Percentiles rank a stretch among this genome's conserved stretches.
phyloP scores from a whole-genome alignment of 306 rosid genomes.

The Ormosia emarginata region DNA sequence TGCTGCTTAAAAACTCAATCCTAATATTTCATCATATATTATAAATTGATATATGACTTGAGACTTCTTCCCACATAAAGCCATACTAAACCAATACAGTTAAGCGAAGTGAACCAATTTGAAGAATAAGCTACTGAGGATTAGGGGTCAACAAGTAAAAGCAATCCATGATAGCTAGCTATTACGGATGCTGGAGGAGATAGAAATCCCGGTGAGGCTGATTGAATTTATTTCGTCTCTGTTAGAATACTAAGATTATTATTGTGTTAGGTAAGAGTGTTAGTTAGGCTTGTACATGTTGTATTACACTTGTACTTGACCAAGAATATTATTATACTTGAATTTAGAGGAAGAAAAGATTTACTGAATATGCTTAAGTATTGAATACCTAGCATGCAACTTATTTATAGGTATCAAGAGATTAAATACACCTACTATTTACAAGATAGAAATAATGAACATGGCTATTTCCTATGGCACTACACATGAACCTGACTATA shows the following conservation, averaged over 20 bases:
- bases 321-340: neutral
- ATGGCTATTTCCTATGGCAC: too few species aligned
- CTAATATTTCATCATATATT: neutral
- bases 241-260: neutral
- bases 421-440: too few species aligned
- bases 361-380: too few species aligned
- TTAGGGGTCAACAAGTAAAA: neutral
- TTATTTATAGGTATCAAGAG: too few species aligned
- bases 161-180: neutral
- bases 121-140: neutral
- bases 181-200: neutral
- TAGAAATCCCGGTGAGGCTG: neutral
- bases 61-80: neutral
- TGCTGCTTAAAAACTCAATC: too few species aligned
- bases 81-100: too few species aligned
- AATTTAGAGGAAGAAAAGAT: too few species aligned
- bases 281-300: too few species aligned
- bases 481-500: too few species aligned
- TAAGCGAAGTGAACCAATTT: neutral
- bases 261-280: neutral
- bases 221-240: neutral
- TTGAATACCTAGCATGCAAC: too few species aligned
- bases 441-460: too few species aligned
- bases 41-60: too few species aligned
- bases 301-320: neutral